A percentile compares a stretch with the other conserved stretches of the same genome.
Evolutionary conservation across 2,329 filamentous ascomycete species (phyloP).

Genomic region (Colletotrichum simmondsii): DNA sequence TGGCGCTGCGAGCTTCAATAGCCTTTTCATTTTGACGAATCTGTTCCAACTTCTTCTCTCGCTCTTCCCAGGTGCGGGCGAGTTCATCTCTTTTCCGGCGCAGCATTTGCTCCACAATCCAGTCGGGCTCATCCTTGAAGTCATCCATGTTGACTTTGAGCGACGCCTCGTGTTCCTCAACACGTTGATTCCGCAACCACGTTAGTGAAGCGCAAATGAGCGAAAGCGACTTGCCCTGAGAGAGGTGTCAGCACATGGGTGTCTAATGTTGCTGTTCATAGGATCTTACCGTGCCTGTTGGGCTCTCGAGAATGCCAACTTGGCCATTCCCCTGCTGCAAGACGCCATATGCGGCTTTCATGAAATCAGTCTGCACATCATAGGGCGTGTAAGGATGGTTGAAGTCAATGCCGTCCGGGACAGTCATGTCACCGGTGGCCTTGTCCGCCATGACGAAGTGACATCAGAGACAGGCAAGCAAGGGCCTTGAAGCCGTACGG

Average conservation of each 20-base stretch:
- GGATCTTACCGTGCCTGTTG: conserved; percentile 77
- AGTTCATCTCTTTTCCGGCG: conserved; percentile 76
- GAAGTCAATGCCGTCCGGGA: conserved; percentile 66
- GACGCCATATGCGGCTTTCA: conserved; percentile 83
- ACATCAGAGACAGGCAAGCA: background rate
- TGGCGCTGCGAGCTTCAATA: conserved; percentile 61
- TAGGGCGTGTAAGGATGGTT: conserved; percentile 91
- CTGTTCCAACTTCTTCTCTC: conserved; percentile 76
- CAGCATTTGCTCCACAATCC: conserved; percentile 84
- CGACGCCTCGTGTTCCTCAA: conserved; percentile 63
- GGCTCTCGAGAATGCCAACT: conserved; percentile 90
- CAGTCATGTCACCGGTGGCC: conserved; percentile 36
- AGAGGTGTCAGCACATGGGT: conserved; percentile 24
- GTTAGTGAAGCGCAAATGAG: conserved; percentile 90
- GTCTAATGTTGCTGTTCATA: background rate
- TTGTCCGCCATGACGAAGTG: background rate
- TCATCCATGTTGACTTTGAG: conserved; percentile 55
- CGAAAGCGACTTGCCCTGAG: conserved; percentile 87
- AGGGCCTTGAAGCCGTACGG: background rate
- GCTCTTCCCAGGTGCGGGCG: conserved; percentile 73
- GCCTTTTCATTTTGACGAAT: conserved; percentile 73
- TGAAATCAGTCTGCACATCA: conserved; percentile 87
- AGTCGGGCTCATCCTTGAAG: conserved; percentile 79
- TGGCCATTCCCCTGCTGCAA: conserved; percentile 78
- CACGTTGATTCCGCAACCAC: conserved; percentile 89